A percentile compares a stretch with the other conserved stretches of the same genome.
These are phyloP conservation scores for Candida alai DNA, from an alignment of 805 yeast species.

Conservation along the genomic window DNA sequence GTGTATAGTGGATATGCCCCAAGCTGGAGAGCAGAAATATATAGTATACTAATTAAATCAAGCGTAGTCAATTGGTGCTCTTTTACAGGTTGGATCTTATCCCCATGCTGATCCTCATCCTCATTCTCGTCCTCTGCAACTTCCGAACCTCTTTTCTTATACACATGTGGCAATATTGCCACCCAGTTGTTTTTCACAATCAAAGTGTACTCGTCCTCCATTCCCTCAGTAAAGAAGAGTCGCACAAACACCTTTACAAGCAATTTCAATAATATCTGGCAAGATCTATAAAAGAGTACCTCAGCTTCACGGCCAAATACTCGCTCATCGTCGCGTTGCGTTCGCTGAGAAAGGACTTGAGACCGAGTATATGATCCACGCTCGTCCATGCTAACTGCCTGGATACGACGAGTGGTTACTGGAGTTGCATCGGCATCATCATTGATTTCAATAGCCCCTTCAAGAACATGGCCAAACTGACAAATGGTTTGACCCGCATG, in stretches of 20 bases:
- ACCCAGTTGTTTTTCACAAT: slow-evolving; percentile 34
- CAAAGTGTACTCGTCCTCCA: slow-evolving; percentile 16
- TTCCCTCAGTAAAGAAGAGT: slow-evolving; percentile 12
- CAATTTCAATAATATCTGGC: slow-evolving; percentile 48
- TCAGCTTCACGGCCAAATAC: slow-evolving; percentile 49
- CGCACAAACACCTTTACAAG: slow-evolving; percentile 31
- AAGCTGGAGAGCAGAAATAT: slow-evolving; percentile 47
- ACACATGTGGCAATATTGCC: slow-evolving; percentile 14
- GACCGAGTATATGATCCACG: slow-evolving; percentile 23
- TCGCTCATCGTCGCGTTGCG: slow-evolving; percentile 12
- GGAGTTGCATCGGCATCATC: slow-evolving; percentile 72
- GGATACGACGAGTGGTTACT: slow-evolving; percentile 50
- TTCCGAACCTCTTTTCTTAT: slow-evolving; percentile 2
- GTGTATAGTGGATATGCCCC: slow-evolving; percentile 46
- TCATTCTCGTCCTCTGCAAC: slow-evolving; percentile 3
- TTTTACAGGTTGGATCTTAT: background rate
- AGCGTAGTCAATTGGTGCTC: slow-evolving; percentile 10
- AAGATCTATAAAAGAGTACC: slow-evolving; percentile 39
- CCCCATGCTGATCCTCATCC: slow-evolving; percentile 1
- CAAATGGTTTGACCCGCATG: slow-evolving; percentile 80
- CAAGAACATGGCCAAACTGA: slow-evolving; percentile 86
- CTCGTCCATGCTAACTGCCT: slow-evolving; percentile 9
- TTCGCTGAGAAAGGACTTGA: slow-evolving; percentile 14
- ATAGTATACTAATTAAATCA: slow-evolving; percentile 40
- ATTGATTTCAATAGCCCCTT: slow-evolving; percentile 71